These are phyloP conservation scores for Cochliopodium minus DNA, from an alignment of 208 protist genomes.

Conservation along the genomic window DNA sequence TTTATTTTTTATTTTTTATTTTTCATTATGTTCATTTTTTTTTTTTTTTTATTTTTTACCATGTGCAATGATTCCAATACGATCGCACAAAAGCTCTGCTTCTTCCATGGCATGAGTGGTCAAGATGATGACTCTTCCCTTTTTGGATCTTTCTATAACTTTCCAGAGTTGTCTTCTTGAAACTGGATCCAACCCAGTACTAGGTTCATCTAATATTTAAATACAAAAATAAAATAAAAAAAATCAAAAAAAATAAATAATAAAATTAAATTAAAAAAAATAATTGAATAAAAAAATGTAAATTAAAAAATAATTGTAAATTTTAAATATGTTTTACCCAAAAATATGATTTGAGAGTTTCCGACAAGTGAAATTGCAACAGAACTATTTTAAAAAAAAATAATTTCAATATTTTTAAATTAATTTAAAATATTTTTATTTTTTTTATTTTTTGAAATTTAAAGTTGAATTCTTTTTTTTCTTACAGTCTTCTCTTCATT, in stretches of 20 bases:
- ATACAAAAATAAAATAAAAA: neutral
- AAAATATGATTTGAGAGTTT: neutral
- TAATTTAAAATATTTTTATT: constrained; percentile 23
- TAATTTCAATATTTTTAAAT: constrained; percentile 18
- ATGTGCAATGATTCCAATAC: constrained; percentile 17
- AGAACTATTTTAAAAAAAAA: neutral
- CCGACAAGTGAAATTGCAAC: neutral
- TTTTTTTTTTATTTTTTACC: constrained; percentile 4
- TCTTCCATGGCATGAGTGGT: constrained; percentile 29
- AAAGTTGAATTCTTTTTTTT: neutral
- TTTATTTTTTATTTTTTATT: no score
- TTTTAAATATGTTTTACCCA: neutral
- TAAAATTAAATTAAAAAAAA: neutral
- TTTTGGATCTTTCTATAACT: constrained; percentile 25
- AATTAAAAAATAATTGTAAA: neutral
- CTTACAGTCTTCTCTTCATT: constrained; percentile 21
- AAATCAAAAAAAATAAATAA: neutral
- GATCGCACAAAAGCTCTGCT: constrained; percentile 14
- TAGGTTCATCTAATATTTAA: constrained; percentile 27
- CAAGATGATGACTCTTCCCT: constrained; percentile 19
- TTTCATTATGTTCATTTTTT: no score
- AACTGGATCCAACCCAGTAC: constrained; percentile 31
- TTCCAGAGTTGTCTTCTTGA: constrained; percentile 38
- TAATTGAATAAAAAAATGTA: neutral
- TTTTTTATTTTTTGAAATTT: neutral